Base-by-base conservation (phyloP, 179 eudicot genomes). In the Drosera spatulata region DNA sequence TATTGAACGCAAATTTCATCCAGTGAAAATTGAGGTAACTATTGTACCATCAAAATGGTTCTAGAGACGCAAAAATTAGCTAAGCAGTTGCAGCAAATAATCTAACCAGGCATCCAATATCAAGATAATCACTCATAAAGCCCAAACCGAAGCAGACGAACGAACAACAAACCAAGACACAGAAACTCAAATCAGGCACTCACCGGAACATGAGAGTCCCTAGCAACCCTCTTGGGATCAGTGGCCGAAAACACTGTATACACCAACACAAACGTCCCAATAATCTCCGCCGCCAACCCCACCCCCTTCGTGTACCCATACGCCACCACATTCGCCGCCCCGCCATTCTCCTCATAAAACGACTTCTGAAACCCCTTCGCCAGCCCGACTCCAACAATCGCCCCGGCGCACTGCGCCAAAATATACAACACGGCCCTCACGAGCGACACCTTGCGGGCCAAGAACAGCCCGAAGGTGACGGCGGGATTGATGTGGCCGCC, bases 181-280 rank as follows among this genome's bases (percentile, higher is more conserved):
- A 22, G 33, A 22, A 22, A 22, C 33, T 22, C 33, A 22, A 22
- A 22, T 22, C 33, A 22, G 42, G 6, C 4, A 58, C 73, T 43
- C 22, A 69, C 73, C 3, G 73, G 73, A 53, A 69, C 63, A 57
- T 69, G 73, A 39, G 73, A 69, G 59, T 69, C 73, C 49, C 71
- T 43, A 10, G 71, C 71, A 51, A 13, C 61, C 9, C 71, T 66
- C 56, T 68, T 68, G 7, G 71, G 71, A 54, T 68, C 71, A 13
- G 71, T 68, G 61, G 71, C 71, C 37, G 71, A 68, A 61, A 68
- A 68, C 44, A 68, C 71, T 13, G 71, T 68, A 66, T 64, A 56
- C 10, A 64, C 67, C n/a, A 64, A 60, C 42, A 64, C 67, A 38
- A 64, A 64, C 5, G 67, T 68, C 5, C 71, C 71, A 51, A 68